Percentiles rank a stretch among this genome's conserved stretches.
Evolutionary conservation across 306 rosid species (phyloP).

Genomic region (Vigna hirtella): DNA sequence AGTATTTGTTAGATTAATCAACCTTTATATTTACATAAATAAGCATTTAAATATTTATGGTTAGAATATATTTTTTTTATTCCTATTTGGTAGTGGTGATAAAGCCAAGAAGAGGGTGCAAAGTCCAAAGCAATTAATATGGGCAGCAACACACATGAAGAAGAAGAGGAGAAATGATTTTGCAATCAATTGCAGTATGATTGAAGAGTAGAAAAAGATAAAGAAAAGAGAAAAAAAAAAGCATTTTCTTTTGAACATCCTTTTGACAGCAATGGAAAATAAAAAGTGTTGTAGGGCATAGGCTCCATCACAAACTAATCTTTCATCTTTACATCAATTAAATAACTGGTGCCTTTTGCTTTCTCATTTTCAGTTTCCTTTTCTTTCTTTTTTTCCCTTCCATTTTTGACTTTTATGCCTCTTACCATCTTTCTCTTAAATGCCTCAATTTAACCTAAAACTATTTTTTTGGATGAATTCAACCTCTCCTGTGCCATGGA

Average conservation of each 20-base stretch:
- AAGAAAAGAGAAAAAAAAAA: slow-evolving; percentile 43
- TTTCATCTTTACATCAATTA: not conserved
- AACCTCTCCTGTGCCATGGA: not conserved
- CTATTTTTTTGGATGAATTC: too few species aligned
- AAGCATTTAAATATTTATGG: too few species aligned
- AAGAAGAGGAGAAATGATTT: slow-evolving; percentile 55
- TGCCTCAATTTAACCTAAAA: too few species aligned
- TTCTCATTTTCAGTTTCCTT: not conserved
- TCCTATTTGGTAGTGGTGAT: too few species aligned
- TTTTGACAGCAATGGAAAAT: slow-evolving; percentile 50
- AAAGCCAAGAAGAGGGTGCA: slow-evolving; percentile 31
- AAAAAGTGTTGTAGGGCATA: slow-evolving; percentile 40
- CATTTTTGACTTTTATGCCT: slow-evolving; percentile 48
- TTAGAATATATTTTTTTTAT: too few species aligned
- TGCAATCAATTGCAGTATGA: slow-evolving; percentile 80
- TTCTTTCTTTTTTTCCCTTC: slow-evolving; percentile 32
- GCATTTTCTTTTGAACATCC: slow-evolving; percentile 48
- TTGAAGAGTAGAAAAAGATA: slow-evolving; percentile 55
- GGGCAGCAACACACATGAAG: slow-evolving; percentile 30
- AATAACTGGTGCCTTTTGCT: slow-evolving; percentile 18
- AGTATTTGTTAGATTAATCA: too few species aligned
- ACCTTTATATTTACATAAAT: too few species aligned
- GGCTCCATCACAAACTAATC: not conserved
- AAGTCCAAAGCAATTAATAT: slow-evolving; percentile 49
- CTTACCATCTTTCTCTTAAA: too few species aligned